These are phyloP conservation scores for Pythium coloratum DNA, from an alignment of 352 stramenopile species.

Conservation along the genomic window DNA sequence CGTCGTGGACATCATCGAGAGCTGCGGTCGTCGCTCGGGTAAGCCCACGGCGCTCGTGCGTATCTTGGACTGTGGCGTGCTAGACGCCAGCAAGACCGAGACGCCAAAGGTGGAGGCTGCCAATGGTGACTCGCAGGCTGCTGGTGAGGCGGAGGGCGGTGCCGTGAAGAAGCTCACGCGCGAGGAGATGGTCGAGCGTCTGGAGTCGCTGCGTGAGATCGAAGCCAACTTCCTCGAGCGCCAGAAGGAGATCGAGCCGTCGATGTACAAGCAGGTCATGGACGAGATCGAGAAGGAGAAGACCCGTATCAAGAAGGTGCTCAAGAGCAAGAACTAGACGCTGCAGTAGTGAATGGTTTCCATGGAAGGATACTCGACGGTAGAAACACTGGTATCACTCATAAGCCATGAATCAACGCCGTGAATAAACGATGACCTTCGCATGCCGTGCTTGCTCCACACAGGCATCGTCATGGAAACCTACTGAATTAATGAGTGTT, in stretches of 20 bases:
- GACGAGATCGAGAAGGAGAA: constrained; percentile 72
- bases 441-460: too few species aligned
- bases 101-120: not conserved
- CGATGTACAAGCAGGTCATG: constrained; percentile 68
- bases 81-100: constrained; percentile 29
- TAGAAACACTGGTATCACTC: too few species aligned
- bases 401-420: too few species aligned
- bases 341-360: too few species aligned
- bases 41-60: constrained; percentile 84
- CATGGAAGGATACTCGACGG: too few species aligned
- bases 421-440: not conserved
- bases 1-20: constrained; percentile 90
- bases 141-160: not conserved
- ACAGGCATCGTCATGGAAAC: not conserved
- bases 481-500: not conserved
- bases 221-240: constrained; percentile 57
- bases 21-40: constrained; percentile 82
- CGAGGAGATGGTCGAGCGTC: constrained; percentile 63
- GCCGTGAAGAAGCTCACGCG: constrained; percentile 36
- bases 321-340: constrained; percentile 34
- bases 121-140: not conserved
- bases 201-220: constrained; percentile 63
- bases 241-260: constrained; percentile 56
- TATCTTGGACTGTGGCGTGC: constrained; percentile 88
- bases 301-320: constrained; percentile 51